Base-by-base conservation (phyloP, 1,284 basidiomycete species). In the Apiotrichum sp. region DNA sequence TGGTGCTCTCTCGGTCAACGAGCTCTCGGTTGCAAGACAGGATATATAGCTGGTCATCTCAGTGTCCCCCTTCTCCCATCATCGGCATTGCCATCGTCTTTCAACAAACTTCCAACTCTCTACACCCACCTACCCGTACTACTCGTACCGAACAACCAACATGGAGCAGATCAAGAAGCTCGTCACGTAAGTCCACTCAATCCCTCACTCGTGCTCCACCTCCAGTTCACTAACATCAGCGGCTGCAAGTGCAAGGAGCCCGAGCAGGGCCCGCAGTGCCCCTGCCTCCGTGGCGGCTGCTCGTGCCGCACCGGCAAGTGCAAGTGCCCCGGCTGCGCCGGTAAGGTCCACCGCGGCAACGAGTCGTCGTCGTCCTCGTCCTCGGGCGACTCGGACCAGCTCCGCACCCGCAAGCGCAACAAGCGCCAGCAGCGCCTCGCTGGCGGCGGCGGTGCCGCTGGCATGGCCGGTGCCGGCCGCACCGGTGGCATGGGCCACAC, bases 131-230 rank as follows among this genome's bases (percentile, higher is more conserved):
- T 22, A 22, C 22, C 22, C 22, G 22, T 22, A 22, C 22, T 22
- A 22, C 22, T 22, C 22, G 22, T 14, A 49, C 29, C 36, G 13
- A 13, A 10, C 13, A 52, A 40, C 39, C 38, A 57, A 16, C 54
- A 59, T 59, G 58, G 58, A 59, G 42, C 41, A 47, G 22, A 51
- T 59, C 55, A 59, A 59, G 58, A 59, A 59, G 58, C 47, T 48
- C 33, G 49, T 59, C 39, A 47, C 55, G 58, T 59, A 34, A 40
- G 58, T 56, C 7, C 8, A 38, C 36, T 38, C 36, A 7, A 7
- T 13, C 13, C 36, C 35, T 13, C 8, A 38, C 36, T 13, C 36
- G 13, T 38, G 35, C 52, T 47, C 36, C 36, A 7, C 13, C 36
- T 42, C 36, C 8, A 38, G 8, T 13, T 13, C 7, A 8, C 16